Evolutionary conservation across 1,139 yeast genomes (phyloP).

Genomic region (Diutina mesorugosa): DNA sequence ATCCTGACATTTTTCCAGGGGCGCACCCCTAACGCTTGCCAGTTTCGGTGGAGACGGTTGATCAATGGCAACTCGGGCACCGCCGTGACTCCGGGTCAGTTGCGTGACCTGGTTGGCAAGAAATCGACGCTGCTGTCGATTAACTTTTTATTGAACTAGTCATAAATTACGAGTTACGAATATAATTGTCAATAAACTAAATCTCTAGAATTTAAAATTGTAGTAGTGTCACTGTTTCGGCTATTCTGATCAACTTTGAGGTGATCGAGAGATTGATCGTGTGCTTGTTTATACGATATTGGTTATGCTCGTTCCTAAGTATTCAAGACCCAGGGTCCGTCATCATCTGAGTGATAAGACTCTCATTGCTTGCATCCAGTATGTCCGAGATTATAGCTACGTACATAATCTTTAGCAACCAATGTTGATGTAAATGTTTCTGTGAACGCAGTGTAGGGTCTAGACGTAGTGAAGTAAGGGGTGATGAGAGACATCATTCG

Average conservation of each 20-base stretch:
- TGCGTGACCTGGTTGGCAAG: slow-evolving; percentile 2
- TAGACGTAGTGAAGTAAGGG: no score
- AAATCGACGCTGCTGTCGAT: slow-evolving; percentile 17
- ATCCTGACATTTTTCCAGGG: slow-evolving; percentile 1
- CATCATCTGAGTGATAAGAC: neutral
- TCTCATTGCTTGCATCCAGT: neutral
- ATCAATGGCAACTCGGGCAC: slow-evolving; percentile 4
- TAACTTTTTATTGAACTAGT: slow-evolving; percentile 12
- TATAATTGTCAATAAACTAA: neutral
- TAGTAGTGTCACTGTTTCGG: no score
- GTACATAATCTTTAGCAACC: no score
- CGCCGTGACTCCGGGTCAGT: neutral
- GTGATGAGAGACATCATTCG: no score
- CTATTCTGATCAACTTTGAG: no score
- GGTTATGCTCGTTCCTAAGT: neutral
- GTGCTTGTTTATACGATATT: neutral
- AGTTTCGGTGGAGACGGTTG: slow-evolving; percentile 1
- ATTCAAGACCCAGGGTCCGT: neutral
- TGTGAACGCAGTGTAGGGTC: no score
- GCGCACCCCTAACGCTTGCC: slow-evolving; percentile 1
- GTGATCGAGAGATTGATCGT: neutral
- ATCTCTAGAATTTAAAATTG: neutral
- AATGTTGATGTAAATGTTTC: no score
- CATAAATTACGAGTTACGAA: neutral
- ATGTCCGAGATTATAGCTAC: no score